Evolutionary conservation across 2,329 filamentous ascomycete species (phyloP).

Genomic region (Paracorniculantispora psalliotae): DNA sequence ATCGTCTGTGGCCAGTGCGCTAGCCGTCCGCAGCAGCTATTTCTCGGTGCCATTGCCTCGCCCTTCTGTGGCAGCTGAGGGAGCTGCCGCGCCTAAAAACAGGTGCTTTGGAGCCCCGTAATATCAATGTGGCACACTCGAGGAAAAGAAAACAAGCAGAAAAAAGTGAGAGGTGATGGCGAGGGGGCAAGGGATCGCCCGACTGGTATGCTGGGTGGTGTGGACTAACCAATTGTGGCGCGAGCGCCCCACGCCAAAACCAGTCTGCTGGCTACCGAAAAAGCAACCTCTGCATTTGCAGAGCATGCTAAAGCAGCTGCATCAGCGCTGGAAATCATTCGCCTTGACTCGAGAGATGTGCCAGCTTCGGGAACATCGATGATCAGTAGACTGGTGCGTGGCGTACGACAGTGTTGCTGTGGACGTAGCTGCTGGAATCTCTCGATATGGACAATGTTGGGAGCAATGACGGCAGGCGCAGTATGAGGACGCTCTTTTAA

Average conservation of each 20-base stretch:
- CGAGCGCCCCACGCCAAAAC: constrained; percentile 4
- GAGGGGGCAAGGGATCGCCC: constrained; percentile 17
- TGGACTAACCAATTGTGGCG: constrained; percentile 3
- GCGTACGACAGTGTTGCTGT: not conserved
- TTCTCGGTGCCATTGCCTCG: not conserved
- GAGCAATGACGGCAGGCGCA: not conserved
- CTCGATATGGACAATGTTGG: not conserved
- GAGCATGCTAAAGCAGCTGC: not conserved
- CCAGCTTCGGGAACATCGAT: not conserved
- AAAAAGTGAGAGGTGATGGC: constrained; percentile 18
- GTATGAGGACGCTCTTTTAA: not conserved
- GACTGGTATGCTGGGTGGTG: constrained; percentile 18
- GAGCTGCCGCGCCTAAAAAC: not conserved
- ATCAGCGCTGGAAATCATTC: constrained; percentile 1
- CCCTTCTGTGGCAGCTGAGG: not conserved
- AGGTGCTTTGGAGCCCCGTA: not conserved
- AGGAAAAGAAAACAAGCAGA: constrained; percentile 7
- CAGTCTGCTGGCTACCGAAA: constrained; percentile 2
- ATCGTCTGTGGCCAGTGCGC: not conserved
- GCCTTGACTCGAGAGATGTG: not conserved
- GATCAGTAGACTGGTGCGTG: not conserved
- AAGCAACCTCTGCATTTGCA: constrained; percentile 6
- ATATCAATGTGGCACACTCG: constrained; percentile 5
- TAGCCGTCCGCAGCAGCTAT: not conserved
- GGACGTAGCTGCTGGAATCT: not conserved